Evolutionary conservation across 2,329 filamentous ascomycete genomes (phyloP).

Genomic region (Clarireedia monteithiana): DNA sequence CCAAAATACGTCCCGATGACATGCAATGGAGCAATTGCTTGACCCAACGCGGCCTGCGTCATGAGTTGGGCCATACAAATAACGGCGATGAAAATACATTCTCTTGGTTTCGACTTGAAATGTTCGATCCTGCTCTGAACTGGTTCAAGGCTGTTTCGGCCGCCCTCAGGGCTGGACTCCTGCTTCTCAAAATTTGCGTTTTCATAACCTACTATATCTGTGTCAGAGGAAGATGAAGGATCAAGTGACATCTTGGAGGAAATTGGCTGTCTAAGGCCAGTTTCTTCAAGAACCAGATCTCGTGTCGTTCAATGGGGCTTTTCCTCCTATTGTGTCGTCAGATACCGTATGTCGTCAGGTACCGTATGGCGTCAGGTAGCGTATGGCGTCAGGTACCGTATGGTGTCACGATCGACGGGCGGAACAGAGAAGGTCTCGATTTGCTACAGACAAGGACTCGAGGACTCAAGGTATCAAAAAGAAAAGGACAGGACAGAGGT

Average conservation of each 20-base stretch:
- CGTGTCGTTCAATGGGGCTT: too few species aligned
- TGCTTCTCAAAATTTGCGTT: not conserved
- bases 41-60: constrained; percentile 40
- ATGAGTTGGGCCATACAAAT: constrained; percentile 41
- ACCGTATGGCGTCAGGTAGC: too few species aligned
- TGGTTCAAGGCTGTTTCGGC: constrained; percentile 5
- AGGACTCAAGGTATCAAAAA: too few species aligned
- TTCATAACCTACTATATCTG: not conserved
- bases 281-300: not conserved
- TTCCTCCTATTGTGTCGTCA: too few species aligned
- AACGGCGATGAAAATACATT: constrained; percentile 34
- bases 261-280: not conserved
- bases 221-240: not conserved
- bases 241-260: not conserved
- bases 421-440: too few species aligned
- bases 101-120: constrained; percentile 19
- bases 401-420: too few species aligned
- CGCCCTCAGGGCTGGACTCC: not conserved
- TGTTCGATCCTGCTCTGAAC: constrained; percentile 7
- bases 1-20: constrained; percentile 41
- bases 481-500: too few species aligned
- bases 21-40: constrained; percentile 40
- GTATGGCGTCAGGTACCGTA: too few species aligned
- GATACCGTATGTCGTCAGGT: too few species aligned
- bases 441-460: too few species aligned